Conservation (phyloP, 805 yeast genomes). For the Barnettozyma populi region DNA sequence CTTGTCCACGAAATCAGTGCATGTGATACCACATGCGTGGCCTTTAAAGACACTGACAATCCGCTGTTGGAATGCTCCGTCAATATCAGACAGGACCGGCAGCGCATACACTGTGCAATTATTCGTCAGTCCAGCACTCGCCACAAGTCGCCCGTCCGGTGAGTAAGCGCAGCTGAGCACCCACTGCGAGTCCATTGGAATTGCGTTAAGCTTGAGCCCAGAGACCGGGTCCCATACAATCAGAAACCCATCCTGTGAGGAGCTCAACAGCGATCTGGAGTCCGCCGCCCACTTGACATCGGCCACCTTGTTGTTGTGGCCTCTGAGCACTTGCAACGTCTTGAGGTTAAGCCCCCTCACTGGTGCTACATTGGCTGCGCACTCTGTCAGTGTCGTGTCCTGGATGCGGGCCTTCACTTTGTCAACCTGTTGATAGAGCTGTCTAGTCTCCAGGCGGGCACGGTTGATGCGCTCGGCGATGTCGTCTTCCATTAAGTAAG, state of each 20-base stretch:
- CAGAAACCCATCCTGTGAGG: conserved; percentile 83
- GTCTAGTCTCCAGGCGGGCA: conserved; percentile 42
- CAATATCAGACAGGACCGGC: conserved; percentile 19
- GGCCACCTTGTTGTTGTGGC: conserved; percentile 69
- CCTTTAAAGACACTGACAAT: conserved; percentile 61
- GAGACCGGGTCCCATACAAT: conserved; percentile 77
- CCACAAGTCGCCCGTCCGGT: conserved; percentile 60
- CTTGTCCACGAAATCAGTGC: conserved; percentile 60
- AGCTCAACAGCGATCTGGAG: conserved; percentile 56
- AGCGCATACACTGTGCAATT: conserved; percentile 64
- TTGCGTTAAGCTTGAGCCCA: conserved; percentile 65
- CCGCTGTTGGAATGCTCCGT: conserved; percentile 32
- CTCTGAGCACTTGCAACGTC: conserved; percentile 34
- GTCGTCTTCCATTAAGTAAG: conserved; percentile 6
- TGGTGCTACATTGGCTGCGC: conserved; percentile 25
- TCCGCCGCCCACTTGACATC: conserved; percentile 65
- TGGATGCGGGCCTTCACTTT: conserved; percentile 36
- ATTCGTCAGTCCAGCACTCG: conserved; percentile 81
- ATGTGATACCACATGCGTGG: conserved; percentile 78
- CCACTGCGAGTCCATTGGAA: conserved; percentile 73
- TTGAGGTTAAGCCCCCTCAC: conserved; percentile 26
- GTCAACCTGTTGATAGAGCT: conserved; percentile 45
- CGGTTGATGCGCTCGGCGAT: conserved; percentile 23
- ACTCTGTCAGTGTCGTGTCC: conserved; percentile 41
- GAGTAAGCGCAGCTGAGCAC: conserved; percentile 70